These are phyloP conservation scores for Jimgerdemannia flammicorona DNA, from an alignment of 192 early-diverging fungal genomes.

Conservation along the genomic window DNA sequence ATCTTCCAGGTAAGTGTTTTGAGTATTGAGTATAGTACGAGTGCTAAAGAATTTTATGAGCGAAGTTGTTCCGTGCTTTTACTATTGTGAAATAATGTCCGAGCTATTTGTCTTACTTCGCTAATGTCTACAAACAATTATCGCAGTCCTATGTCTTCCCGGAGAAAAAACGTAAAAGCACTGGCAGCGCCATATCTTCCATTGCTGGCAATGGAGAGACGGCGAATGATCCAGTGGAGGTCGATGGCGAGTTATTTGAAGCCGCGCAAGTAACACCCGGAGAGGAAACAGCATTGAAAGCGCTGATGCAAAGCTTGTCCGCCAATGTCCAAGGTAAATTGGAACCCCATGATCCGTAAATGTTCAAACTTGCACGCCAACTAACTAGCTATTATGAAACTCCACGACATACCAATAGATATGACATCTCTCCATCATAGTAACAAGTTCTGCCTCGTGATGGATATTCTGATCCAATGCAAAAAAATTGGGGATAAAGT, in stretches of 20 bases:
- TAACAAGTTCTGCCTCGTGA: slow-evolving; percentile 49
- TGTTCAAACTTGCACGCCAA: no score
- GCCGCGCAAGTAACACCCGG: slow-evolving; percentile 8
- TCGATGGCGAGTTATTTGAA: slow-evolving; percentile 13
- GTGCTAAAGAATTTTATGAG: no score
- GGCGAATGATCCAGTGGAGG: slow-evolving; percentile 8
- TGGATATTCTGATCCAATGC: slow-evolving; percentile 52
- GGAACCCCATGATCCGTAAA: no score
- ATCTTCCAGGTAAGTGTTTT: neutral
- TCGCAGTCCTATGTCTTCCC: neutral
- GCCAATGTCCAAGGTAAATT: slow-evolving; percentile 4
- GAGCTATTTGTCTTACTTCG: no score
- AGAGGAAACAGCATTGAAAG: neutral
- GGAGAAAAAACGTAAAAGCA: neutral
- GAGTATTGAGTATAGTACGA: no score
- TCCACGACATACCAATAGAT: slow-evolving; percentile 9
- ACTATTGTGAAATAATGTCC: no score
- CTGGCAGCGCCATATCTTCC: neutral
- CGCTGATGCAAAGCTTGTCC: neutral
- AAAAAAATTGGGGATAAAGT: slow-evolving; percentile 56
- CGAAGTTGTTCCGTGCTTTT: no score
- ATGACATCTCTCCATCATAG: slow-evolving; percentile 26
- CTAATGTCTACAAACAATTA: neutral
- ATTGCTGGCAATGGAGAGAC: neutral
- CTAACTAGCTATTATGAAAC: no score